Evolutionary conservation across 768 basidiomycete genomes (phyloP), one percentile per base, ranked within the genome.

Genomic region (Baorangia bicolor): DNA sequence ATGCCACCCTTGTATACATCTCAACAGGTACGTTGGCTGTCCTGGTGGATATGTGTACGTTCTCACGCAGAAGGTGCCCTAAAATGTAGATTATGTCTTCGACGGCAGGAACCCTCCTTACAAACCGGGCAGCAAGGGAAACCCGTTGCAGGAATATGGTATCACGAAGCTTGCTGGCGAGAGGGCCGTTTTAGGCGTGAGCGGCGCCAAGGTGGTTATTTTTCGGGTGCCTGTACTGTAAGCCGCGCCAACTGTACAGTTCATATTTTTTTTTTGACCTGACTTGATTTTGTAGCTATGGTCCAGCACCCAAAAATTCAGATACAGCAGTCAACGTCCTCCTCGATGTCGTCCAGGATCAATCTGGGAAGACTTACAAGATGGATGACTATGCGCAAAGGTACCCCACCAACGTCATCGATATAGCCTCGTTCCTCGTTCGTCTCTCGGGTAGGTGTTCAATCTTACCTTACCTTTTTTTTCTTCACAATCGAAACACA

Each of bases 341-440:
- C 7, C 71, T 94, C 28, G 94, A 97, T 68, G 78, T 96, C 33
- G 91, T 97, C 0, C 77, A 84, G 57, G 92, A 95, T 66, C 90
- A 90, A 62, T 89, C 88, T 6, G 91, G 90, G 3, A 94, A 94
- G 74, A 76, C 74, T 34, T 94, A 94, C 77, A 92, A 86, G 70
- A 98, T 98, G 96, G 96, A 99, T 68, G 88, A 96, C 69, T 96
- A 86, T 68, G 94, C 92, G 25, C 91, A 88, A 18, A 82, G 96
- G 28, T 96, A 89, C 73, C 96, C 96, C 0, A 98, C 96, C 25
- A 94, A 94, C 64, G 86, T 92, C 12, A 64, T 86, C 31, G 95
- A 98, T 66, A 88, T 98, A 51, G 94, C 90, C 2, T 77, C 83
- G 21, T 95, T 96, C 65, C 78, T 98, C 31, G 85, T 87, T 40